phyloP scores from a whole-genome alignment of 2,329 filamentous ascomycete genomes.

The Dryadomyces quercivorus region DNA sequence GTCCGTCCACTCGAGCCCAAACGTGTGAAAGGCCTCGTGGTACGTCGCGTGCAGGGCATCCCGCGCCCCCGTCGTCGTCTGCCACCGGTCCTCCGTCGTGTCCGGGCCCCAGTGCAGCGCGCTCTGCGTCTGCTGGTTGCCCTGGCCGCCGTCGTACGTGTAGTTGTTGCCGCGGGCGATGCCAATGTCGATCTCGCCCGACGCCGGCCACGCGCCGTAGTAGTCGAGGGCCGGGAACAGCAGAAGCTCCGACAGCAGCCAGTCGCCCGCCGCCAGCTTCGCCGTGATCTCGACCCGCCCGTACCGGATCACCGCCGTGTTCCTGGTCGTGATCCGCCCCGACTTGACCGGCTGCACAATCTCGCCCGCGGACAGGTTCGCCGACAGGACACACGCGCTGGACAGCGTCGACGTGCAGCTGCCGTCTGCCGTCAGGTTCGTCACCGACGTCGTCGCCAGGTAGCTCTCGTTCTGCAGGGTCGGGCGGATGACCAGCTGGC shows the following conservation, averaged over 20 bases:
- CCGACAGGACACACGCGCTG: constrained; percentile 53
- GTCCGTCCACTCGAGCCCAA: constrained; percentile 74
- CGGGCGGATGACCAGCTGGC: constrained; percentile 61
- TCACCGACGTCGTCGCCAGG: constrained; percentile 51
- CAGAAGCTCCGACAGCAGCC: constrained; percentile 90
- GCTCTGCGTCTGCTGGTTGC: constrained; percentile 51
- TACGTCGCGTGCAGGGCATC: constrained; percentile 65
- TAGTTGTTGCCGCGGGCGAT: constrained; percentile 76
- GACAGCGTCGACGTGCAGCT: constrained; percentile 52
- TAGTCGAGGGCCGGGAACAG: constrained; percentile 64
- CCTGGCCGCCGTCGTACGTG: constrained; percentile 71
- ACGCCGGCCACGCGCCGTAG: constrained; percentile 68
- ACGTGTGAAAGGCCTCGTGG: constrained; percentile 57
- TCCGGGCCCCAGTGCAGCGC: constrained; percentile 69
- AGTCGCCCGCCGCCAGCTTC: constrained; percentile 65
- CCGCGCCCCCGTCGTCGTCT: constrained; percentile 70
- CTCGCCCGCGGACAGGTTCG: constrained; percentile 60
- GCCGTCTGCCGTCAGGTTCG: constrained; percentile 55
- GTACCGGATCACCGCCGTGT: constrained; percentile 61
- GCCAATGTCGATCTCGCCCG: constrained; percentile 74
- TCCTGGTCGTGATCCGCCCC: constrained; percentile 64
- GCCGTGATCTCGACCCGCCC: constrained; percentile 72
- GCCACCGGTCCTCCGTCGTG: constrained; percentile 62
- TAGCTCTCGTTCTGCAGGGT: constrained; percentile 59
- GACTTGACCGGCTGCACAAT: constrained; percentile 68